A percentile compares a stretch with the other conserved stretches of the same genome.
phyloP scores from a whole-genome alignment of 2,329 filamentous ascomycete genomes.

The Diaporthe australafricana region DNA sequence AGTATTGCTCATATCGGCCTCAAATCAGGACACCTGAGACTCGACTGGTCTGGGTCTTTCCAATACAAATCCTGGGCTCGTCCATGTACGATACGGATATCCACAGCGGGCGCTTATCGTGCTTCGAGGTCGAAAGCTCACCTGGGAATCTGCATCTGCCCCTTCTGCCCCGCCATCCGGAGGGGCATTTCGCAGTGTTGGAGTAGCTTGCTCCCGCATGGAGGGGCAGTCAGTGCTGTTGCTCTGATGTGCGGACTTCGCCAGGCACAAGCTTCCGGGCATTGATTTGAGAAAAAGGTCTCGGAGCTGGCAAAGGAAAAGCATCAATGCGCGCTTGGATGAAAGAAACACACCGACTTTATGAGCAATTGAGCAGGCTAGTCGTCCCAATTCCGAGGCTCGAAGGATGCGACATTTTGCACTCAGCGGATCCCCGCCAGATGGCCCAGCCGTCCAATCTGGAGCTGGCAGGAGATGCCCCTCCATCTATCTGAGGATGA shows the following conservation, averaged over 20 bases:
- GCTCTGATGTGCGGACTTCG: background rate
- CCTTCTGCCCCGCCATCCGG: constrained; percentile 35
- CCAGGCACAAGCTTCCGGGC: background rate
- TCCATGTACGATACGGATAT: constrained; percentile 8
- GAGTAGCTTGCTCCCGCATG: constrained; percentile 4
- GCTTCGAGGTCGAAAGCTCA: constrained; percentile 9
- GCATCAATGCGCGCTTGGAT: constrained; percentile 1
- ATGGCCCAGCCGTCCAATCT: constrained; percentile 32
- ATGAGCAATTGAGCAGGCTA: constrained; percentile 32
- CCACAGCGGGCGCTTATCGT: constrained; percentile 36
- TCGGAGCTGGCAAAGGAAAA: background rate
- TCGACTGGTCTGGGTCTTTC: constrained; percentile 3
- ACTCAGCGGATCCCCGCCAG: constrained; percentile 28
- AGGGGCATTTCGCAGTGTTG: constrained; percentile 31
- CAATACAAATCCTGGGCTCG: background rate
- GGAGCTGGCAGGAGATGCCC: constrained; percentile 27
- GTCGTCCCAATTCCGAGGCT: constrained; percentile 15
- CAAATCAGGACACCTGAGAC: constrained; percentile 18
- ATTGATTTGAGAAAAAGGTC: constrained; percentile 2
- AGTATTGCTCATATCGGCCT: constrained; percentile 33
- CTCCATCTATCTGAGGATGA: constrained; percentile 33
- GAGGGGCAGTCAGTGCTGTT: constrained; percentile 20
- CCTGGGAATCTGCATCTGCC: constrained; percentile 27
- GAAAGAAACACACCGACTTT: constrained; percentile 35
- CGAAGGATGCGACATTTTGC: constrained; percentile 27